A percentile compares a stretch with the other conserved stretches of the same genome.
phyloP scores from a whole-genome alignment of 2,329 filamentous ascomycete genomes.

The Phialocephala subalpina region DNA sequence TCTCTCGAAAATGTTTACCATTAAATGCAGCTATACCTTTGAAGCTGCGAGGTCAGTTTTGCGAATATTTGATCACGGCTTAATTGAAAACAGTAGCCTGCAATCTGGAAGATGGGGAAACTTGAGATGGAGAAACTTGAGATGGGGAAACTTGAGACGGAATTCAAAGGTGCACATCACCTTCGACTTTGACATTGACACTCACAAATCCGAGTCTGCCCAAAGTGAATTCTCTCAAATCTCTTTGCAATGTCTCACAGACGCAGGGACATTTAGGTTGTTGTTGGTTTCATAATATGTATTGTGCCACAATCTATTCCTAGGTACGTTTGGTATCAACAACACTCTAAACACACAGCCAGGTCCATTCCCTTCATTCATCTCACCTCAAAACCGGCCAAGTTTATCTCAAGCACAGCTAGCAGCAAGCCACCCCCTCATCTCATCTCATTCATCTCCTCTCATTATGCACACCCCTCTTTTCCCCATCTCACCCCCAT shows the following conservation, averaged over 20 bases:
- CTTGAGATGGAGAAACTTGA: too few relatives aligned
- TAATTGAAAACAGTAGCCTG: too few relatives aligned
- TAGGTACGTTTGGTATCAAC: not conserved
- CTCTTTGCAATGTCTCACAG: not conserved
- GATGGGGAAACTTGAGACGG: too few relatives aligned
- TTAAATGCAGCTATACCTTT: too few relatives aligned
- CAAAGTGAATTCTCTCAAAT: not conserved
- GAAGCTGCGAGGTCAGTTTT: too few relatives aligned
- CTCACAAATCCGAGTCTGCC: too few relatives aligned
- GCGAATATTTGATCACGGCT: too few relatives aligned
- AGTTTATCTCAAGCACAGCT: not conserved
- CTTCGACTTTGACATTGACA: too few relatives aligned
- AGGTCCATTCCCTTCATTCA: not conserved
- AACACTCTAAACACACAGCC: not conserved
- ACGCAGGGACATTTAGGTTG: not conserved
- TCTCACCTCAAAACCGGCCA: not conserved
- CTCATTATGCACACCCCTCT: not conserved
- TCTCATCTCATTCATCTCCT: not conserved
- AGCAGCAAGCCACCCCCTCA: not conserved
- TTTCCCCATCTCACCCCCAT: not conserved
- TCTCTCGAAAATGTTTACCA: too few relatives aligned
- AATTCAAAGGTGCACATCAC: too few relatives aligned
- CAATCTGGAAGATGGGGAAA: too few relatives aligned
- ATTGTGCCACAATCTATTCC: not conserved
- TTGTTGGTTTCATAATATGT: not conserved